Percentiles rank a stretch among this genome's conserved stretches.
Evolutionary conservation across 1,284 basidiomycete species (phyloP).

Genomic region (Ceratobasidium theobromae): DNA sequence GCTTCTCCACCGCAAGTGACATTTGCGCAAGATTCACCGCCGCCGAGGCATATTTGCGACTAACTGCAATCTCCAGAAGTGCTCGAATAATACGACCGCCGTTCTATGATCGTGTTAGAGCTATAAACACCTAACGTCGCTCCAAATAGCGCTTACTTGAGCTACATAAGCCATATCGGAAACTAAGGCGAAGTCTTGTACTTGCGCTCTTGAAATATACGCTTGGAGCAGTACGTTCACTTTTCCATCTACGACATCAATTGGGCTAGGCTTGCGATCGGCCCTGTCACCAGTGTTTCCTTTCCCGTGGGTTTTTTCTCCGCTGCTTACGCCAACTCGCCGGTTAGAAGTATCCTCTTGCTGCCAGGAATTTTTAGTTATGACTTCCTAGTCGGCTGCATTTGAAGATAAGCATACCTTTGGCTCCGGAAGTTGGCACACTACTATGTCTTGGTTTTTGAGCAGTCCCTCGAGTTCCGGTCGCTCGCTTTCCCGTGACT

Average conservation of each 20-base stretch:
- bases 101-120: slow-evolving; percentile 55
- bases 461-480: slow-evolving; percentile 79
- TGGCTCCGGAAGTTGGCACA: slow-evolving; percentile 64
- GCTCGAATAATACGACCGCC: slow-evolving; percentile 93
- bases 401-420: slow-evolving; percentile 35
- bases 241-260: slow-evolving; percentile 80
- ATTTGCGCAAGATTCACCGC: slow-evolving; percentile 83
- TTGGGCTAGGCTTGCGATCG: slow-evolving; percentile 19
- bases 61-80: slow-evolving; percentile 91
- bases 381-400: not conserved
- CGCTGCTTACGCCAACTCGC: slow-evolving; percentile 10
- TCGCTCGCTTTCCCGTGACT: slow-evolving; percentile 87
- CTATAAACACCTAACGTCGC: slow-evolving; percentile 29
- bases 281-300: slow-evolving; percentile 1
- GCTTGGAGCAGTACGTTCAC: slow-evolving; percentile 96
- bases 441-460: slow-evolving; percentile 55
- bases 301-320: slow-evolving; percentile 20
- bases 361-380: not conserved
- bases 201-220: slow-evolving; percentile 75
- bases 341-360: slow-evolving; percentile 24
- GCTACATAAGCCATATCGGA: slow-evolving; percentile 94
- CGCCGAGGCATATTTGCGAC: slow-evolving; percentile 85
- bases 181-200: slow-evolving; percentile 96
- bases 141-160: slow-evolving; percentile 49
- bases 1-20: slow-evolving; percentile 91